A percentile compares a stretch with the other conserved stretches of the same genome.
These are phyloP conservation scores for Candida silvatica DNA, from an alignment of 805 yeast species.

Conservation along the genomic window DNA sequence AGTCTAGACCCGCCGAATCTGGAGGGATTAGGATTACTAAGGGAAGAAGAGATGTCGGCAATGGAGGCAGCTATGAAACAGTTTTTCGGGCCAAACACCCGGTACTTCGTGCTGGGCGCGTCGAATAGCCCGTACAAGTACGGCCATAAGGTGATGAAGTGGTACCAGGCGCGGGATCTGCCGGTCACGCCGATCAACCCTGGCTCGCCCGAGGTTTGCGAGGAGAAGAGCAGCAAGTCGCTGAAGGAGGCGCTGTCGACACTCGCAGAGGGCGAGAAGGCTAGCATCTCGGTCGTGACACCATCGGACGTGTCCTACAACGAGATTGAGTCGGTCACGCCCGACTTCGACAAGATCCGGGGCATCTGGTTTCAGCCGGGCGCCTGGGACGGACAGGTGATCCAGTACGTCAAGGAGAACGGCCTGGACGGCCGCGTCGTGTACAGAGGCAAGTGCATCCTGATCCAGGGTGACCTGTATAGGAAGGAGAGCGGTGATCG, in stretches of 20 bases:
- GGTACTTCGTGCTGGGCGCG: constrained; percentile 56
- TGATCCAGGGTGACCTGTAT: background rate
- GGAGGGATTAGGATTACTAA: too few relatives aligned
- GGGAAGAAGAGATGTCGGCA: too few relatives aligned
- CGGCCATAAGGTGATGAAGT: constrained; percentile 58
- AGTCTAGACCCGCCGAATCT: too few relatives aligned
- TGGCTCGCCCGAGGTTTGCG: background rate
- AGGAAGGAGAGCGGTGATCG: too few relatives aligned
- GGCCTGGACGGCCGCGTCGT: constrained; percentile 12
- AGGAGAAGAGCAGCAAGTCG: too few relatives aligned
- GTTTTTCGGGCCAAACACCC: constrained; percentile 6
- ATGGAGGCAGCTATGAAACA: constrained; percentile 1
- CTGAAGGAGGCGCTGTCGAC: constrained; percentile 2
- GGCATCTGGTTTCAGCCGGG: constrained; percentile 86
- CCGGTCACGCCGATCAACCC: constrained; percentile 66
- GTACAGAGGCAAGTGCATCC: constrained; percentile 1
- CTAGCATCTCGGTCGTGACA: constrained; percentile 56
- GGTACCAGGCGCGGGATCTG: constrained; percentile 53
- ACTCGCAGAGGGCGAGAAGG: constrained; percentile 4
- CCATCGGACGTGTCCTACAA: constrained; percentile 55
- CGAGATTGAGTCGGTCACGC: constrained; percentile 22
- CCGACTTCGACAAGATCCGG: constrained; percentile 26
- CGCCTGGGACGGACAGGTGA: constrained; percentile 45
- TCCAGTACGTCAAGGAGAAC: constrained; percentile 24
- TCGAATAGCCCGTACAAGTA: constrained; percentile 54